phyloP scores from a whole-genome alignment of 257 asterid genomes.

The Marsdenia floribunda region DNA sequence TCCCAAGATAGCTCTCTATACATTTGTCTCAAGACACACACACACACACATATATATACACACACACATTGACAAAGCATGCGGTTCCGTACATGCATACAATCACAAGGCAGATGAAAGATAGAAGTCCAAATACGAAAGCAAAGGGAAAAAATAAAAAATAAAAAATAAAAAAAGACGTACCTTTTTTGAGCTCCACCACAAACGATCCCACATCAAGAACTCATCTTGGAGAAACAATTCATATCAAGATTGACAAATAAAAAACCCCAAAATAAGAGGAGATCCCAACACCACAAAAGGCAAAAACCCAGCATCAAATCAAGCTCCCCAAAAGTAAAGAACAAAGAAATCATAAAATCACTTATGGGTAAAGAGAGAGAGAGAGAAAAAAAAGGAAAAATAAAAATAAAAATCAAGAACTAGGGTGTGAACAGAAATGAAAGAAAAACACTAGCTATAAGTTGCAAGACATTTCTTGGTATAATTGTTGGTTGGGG shows the following conservation, averaged over 20 bases:
- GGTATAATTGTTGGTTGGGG: conserved; percentile 10
- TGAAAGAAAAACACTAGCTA: conserved; percentile 2
- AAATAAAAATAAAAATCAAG: background rate
- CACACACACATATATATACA: background rate
- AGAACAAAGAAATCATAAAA: conserved; percentile 2
- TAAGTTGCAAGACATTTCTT: conserved; percentile 5
- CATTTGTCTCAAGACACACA: background rate
- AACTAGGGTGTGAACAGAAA: conserved; percentile 2
- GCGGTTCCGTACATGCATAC: background rate
- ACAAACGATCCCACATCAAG: conserved; percentile 17
- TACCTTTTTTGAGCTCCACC: conserved; percentile 15
- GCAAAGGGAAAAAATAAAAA: background rate
- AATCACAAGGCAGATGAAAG: background rate
- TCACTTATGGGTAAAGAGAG: background rate
- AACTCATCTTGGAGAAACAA: conserved; percentile 8
- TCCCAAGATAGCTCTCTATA: background rate
- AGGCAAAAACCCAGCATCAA: background rate
- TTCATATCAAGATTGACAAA: background rate
- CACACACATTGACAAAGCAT: background rate
- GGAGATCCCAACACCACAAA: conserved; percentile 15
- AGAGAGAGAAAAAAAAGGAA: too few relatives aligned
- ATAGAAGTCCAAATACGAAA: background rate
- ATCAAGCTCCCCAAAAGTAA: conserved; percentile 1
- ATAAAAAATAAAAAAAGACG: background rate
- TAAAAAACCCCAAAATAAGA: background rate